Evolutionary conservation across 805 yeast genomes (phyloP), one percentile per base, ranked within the genome.

Genomic region (Suhomyces xylopsoci): DNA sequence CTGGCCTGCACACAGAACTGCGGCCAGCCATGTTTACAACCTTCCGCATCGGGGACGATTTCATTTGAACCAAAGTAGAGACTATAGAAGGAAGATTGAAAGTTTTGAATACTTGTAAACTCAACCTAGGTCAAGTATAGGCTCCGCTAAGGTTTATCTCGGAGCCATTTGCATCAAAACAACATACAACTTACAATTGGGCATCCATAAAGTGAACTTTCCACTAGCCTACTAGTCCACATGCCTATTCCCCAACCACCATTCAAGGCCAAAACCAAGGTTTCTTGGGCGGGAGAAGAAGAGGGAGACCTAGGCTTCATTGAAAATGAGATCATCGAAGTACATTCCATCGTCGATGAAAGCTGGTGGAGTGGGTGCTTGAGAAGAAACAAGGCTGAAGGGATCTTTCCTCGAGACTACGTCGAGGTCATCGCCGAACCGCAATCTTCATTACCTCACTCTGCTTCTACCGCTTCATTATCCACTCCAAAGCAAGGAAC

Each of bases 261-360:
- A 3, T 89, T 89, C 68, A 78, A 79, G 63, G 96, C 87, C 30
- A 82, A 81, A 63, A 94, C 99, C 8, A 81, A 81, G 40, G 93
- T 88, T 65, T 90, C 97, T 22, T 92, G 97, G 97, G 85, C 97
- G 19, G 98, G 97, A 14, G 91, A 90, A 62, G 83, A 88, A 62
- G 88, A 85, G 51, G 87, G 88, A 45, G 97, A 94, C 64, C 76
- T 94, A 43, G 98, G 98, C 0, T 94, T 94, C 66, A 80, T 92
- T 19, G 98, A 94, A 70, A 96, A 96, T 48, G 98, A 94, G 64
- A 74, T 89, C 48, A 89, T 94, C 60, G 96, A 90, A 56, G 96
- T 94, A 4, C 80, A 84, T 49, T 78, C 83, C 54, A 73, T 83
- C 9, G 89, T 93, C 3, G 96, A 94, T 64, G 97, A 96, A 17